phyloP scores from a whole-genome alignment of 2,329 filamentous ascomycete genomes.

The Kalmusia sp. region DNA sequence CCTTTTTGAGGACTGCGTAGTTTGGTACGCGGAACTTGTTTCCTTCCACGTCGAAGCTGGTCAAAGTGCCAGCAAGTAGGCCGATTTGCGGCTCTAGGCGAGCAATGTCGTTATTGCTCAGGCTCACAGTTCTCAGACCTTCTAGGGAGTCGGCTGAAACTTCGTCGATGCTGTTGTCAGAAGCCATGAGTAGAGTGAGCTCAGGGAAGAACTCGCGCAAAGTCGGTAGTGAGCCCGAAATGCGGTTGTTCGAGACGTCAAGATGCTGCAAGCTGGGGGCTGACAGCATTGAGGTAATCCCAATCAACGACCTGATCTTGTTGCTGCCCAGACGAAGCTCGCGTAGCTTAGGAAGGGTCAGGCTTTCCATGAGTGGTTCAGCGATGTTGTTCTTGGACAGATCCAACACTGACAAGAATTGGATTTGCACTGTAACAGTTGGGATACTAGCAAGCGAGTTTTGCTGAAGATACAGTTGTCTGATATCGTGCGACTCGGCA shows the following conservation, averaged over 20 bases:
- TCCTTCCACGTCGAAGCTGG: constrained; percentile 76
- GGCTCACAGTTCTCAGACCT: constrained; percentile 78
- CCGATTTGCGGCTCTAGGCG: constrained; percentile 82
- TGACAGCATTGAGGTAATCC: constrained; percentile 70
- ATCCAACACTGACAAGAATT: constrained; percentile 74
- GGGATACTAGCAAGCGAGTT: constrained; percentile 79
- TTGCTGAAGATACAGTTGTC: constrained; percentile 73
- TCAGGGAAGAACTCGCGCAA: constrained; percentile 73
- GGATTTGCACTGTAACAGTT: constrained; percentile 70
- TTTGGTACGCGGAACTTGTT: constrained; percentile 89
- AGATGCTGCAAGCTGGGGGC: constrained; percentile 79
- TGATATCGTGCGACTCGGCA: constrained; percentile 56
- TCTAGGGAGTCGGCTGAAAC: constrained; percentile 75
- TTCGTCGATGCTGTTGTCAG: constrained; percentile 80
- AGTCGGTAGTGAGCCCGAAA: constrained; percentile 70
- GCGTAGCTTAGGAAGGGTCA: constrained; percentile 76
- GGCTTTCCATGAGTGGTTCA: constrained; percentile 45
- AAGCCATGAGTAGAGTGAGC: constrained; percentile 73
- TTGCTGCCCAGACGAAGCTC: constrained; percentile 80
- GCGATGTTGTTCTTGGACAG: constrained; percentile 78
- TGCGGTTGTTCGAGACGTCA: constrained; percentile 83
- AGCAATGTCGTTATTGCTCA: constrained; percentile 86
- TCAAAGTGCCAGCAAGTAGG: constrained; percentile 71
- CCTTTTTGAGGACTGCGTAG: constrained; percentile 82
- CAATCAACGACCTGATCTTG: constrained; percentile 70